Evolutionary conservation across 2,329 filamentous ascomycete species (phyloP), one percentile per base, ranked within the genome.

Genomic region (Pseudocercospora eumusae): DNA sequence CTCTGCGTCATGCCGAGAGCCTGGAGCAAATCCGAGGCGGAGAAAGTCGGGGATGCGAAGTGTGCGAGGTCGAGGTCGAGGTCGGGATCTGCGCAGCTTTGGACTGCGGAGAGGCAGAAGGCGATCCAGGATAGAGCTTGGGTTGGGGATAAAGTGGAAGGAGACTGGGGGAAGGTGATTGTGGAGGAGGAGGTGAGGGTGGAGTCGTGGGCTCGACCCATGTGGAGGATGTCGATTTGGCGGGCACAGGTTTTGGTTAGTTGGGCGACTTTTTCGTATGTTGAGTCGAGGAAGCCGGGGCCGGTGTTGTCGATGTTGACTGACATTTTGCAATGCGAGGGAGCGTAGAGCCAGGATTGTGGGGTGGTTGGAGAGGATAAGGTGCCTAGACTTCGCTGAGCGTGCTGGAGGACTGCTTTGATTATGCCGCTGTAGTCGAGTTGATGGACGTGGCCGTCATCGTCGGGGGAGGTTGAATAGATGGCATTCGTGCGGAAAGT

Each of bases 11-110:
- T 28, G 0, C 49, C 47, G 15, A 65, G 57, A 15, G 50, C 31
- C 4, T 28, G 44, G 9, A 65, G 57, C 31, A 65, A 15, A 0
- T 56, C 57, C 6, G 10, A 28, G 0, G 44, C 27, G 1, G 49
- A 27, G 31, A 60, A 65, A 1, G 42, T 40, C 2, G 63, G 57
- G 8, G 60, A 50, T 20, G 45, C 49, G 31, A 54, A 65, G 7
- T 63, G 57, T 10, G 57, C 63, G 40, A 65, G 44, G 23, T 62
- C 60, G 60, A 57, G 53, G 59, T 3, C 25, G 1, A 20, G 23
- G 1, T 57, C 57, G 3, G 63, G 57, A 4, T 40, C 18, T 10
- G 36, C n/a, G 15, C 60, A 59, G 28, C 57, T 42, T 11, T 13
- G 33, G 0, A 65, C 49, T 9, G 33, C 45, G 13, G 57, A 60